Base-by-base conservation (phyloP, 345 rosid genomes). In the Acer negundo region DNA sequence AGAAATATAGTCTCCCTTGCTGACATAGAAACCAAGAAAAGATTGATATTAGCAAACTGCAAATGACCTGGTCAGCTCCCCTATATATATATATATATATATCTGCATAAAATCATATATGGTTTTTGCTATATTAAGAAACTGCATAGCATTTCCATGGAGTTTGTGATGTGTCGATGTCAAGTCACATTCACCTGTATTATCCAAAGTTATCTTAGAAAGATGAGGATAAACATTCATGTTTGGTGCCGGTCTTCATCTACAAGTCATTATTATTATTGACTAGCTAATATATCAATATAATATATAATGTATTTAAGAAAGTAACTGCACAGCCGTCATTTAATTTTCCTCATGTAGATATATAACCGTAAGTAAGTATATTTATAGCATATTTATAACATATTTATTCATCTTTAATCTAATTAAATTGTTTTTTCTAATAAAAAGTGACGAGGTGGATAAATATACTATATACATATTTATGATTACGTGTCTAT, bases 191-290 rank as follows among this genome's bases (percentile, higher is more conserved):
- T 72, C 79, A 44, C 16, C 61, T 38, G 62, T 38, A 31, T 49
- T 62, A 73, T 31, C 68, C 64, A 16, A 75, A 44, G 64, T 62
- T 78, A 71, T 83, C 77, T 55, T 8, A n/a, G n/a, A 10, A 3
- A 67, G 28, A 26, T 5, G 38, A 75, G 67, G 78, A 80, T 72
- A 81, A 42, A 66, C 69, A 76, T 31, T 16, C 13, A 69, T 22
- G 78, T 76, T 73, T 69, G 82, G 80, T 76, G 74, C 44, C 23
- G 31, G 74, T 62, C 73, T 51, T 46, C 49, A 55, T 73, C 67
- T 49, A 12, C 26, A 4, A 70, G 55, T 66, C 72, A 40, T 49
- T 53, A 53, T 53, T 53, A 1, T 20, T 10, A 17, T 51, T 75
- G 62, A 74, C 62, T 22, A 31, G 4, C 24, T 11, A 64, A 24